Conservation (phyloP, 306 rosid species). For the Begonia peltatifolia region DNA sequence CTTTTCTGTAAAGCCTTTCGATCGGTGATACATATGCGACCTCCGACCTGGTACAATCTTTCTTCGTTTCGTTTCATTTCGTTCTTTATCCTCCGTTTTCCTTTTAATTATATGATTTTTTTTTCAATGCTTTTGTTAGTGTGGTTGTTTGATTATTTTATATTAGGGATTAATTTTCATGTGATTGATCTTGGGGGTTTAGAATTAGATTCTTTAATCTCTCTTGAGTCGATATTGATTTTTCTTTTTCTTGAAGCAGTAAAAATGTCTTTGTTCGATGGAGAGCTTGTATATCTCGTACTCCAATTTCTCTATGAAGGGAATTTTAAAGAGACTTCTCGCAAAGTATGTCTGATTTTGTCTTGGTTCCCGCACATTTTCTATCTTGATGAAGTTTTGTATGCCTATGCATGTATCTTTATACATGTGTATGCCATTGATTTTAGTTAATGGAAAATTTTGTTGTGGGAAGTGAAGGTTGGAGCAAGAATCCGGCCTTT, state of each 20-base stretch:
- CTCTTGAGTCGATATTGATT: conserved; percentile 3
- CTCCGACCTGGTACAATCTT: conserved; percentile 31
- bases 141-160: background rate
- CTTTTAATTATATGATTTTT: conserved; percentile 3
- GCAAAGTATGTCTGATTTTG: conserved; percentile 45
- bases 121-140: too few relatives aligned
- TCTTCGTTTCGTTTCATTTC: conserved; percentile 3
- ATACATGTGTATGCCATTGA: background rate
- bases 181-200: conserved; percentile 42
- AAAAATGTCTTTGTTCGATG: conserved; percentile 89
- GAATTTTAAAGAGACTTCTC: conserved; percentile 93
- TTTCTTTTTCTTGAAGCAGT: conserved; percentile 9
- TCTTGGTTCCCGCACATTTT: background rate
- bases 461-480: conserved; percentile 48
- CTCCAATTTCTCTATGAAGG: conserved; percentile 98
- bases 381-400: background rate
- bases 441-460: background rate
- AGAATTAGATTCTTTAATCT: conserved; percentile 20
- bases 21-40: too few relatives aligned
- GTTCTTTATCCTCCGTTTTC: conserved; percentile 5
- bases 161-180: background rate
- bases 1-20: too few relatives aligned
- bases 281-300: conserved; percentile 95
- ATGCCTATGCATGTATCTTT: background rate
- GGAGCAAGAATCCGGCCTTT: conserved; percentile 98